A percentile compares a stretch with the other conserved stretches of the same genome.
phyloP scores from a whole-genome alignment of 805 yeast genomes.

The Hanseniaspora thailandica region DNA sequence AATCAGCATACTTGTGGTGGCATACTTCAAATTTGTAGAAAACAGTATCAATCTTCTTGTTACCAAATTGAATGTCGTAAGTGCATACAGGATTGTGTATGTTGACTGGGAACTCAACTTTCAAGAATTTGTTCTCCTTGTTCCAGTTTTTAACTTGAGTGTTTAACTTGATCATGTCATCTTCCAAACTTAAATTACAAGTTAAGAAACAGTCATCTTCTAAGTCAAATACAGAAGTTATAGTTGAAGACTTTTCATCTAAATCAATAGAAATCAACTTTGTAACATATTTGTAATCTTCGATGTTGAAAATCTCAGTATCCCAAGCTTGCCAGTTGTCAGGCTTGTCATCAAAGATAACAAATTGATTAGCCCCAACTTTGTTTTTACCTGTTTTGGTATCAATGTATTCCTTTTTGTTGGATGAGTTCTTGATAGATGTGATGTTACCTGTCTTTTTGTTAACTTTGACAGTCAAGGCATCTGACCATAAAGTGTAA shows the following conservation, averaged over 20 bases:
- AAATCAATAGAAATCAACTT: constrained; percentile 23
- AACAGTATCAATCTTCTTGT: constrained; percentile 86
- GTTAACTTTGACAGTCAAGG: constrained; percentile 44
- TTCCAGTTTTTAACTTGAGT: constrained; percentile 67
- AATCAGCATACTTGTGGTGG: constrained; percentile 86
- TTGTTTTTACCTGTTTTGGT: constrained; percentile 41
- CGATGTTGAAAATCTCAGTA: constrained; percentile 79
- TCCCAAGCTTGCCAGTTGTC: constrained; percentile 94
- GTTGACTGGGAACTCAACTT: constrained; percentile 89
- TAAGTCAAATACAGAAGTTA: constrained; percentile 27
- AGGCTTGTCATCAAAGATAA: constrained; percentile 82
- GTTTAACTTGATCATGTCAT: constrained; percentile 39
- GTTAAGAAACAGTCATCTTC: constrained; percentile 53
- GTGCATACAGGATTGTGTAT: constrained; percentile 64
- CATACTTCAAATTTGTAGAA: constrained; percentile 91
- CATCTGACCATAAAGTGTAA: constrained; percentile 48
- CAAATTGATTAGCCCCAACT: constrained; percentile 66
- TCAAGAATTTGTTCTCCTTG: constrained; percentile 75
- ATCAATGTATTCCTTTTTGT: constrained; percentile 54
- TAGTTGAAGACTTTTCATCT: constrained; percentile 27
- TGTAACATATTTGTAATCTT: constrained; percentile 46
- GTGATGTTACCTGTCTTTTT: constrained; percentile 49
- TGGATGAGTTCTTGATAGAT: constrained; percentile 44
- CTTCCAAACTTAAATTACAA: constrained; percentile 53
- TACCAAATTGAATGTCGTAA: constrained; percentile 90